A percentile compares a stretch with the other conserved stretches of the same genome.
phyloP scores from a whole-genome alignment of 371 early-diverging fungal species.

The Rhizopus delemar region DNA sequence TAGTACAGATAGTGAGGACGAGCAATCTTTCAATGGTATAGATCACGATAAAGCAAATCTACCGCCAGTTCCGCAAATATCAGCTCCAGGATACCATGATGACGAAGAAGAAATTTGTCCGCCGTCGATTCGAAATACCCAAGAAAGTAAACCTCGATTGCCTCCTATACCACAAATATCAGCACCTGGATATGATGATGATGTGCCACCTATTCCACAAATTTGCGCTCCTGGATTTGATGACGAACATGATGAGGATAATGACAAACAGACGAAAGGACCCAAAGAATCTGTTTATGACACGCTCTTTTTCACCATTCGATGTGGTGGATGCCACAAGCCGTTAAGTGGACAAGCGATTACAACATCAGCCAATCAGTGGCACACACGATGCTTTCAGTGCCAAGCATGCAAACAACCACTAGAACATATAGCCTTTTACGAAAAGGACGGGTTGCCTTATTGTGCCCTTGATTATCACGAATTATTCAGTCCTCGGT shows the following conservation, averaged over 20 bases:
- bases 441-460: conserved; percentile 62
- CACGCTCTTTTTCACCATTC: conserved; percentile 23
- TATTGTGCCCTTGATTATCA: conserved; percentile 68
- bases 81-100: conserved; percentile 10
- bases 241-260: conserved; percentile 15
- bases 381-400: conserved; percentile 75
- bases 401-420: conserved; percentile 65
- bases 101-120: neutral
- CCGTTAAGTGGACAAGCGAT: conserved; percentile 58
- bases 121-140: neutral
- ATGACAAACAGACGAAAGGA: neutral
- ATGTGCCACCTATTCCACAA: conserved; percentile 10
- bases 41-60: neutral
- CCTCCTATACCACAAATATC: conserved; percentile 19
- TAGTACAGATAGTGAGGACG: neutral
- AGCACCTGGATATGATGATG: conserved; percentile 14
- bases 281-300: conserved; percentile 4
- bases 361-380: conserved; percentile 64
- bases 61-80: conserved; percentile 3
- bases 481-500: conserved; percentile 66
- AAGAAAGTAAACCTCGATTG: conserved; percentile 3
- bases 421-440: conserved; percentile 64
- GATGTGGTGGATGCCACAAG: conserved; percentile 57
- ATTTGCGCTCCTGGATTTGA: conserved; percentile 15
- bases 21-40: neutral